Conservation (phyloP, 768 basidiomycete genomes). For the Kwoniella europaea region DNA sequence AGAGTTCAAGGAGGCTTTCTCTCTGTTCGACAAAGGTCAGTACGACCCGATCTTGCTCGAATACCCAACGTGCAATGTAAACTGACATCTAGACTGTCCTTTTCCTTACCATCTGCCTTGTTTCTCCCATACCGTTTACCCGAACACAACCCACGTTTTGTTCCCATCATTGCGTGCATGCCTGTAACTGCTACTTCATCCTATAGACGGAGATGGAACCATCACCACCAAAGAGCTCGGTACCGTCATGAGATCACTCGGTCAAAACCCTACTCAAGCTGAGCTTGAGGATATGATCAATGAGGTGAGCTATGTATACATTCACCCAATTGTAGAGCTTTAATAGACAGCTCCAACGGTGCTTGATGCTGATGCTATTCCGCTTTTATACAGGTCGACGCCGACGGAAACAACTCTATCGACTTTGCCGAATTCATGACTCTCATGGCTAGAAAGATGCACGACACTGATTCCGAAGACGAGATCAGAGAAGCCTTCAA, state of each 20-base stretch:
- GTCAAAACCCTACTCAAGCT: slow-evolving; percentile 89
- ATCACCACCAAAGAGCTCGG: slow-evolving; percentile 90
- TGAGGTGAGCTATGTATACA: slow-evolving; percentile 62
- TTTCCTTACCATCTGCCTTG: background rate
- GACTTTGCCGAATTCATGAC: slow-evolving; percentile 83
- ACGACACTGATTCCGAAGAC: slow-evolving; percentile 88
- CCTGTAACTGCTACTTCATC: background rate
- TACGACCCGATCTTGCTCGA: slow-evolving; percentile 14
- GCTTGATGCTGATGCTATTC: background rate
- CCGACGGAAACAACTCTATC: slow-evolving; percentile 84
- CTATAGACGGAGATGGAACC: slow-evolving; percentile 83
- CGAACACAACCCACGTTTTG: background rate
- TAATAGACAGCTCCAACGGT: too few species aligned
- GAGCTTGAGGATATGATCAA: slow-evolving; percentile 95
- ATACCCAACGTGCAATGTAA: background rate
- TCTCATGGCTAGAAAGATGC: slow-evolving; percentile 86
- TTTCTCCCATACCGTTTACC: background rate
- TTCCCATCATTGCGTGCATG: too few species aligned
- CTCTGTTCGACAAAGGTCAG: slow-evolving; percentile 92
- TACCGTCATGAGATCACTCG: slow-evolving; percentile 89
- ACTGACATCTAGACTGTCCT: background rate
- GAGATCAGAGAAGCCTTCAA: slow-evolving; percentile 97
- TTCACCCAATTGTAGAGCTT: background rate
- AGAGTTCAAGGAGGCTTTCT: slow-evolving; percentile 99
- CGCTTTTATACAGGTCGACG: slow-evolving; percentile 66